Evolutionary conservation across 345 rosid species (phyloP), one percentile per base, ranked within the genome.

Genomic region (Rhodamnia rubescens): DNA sequence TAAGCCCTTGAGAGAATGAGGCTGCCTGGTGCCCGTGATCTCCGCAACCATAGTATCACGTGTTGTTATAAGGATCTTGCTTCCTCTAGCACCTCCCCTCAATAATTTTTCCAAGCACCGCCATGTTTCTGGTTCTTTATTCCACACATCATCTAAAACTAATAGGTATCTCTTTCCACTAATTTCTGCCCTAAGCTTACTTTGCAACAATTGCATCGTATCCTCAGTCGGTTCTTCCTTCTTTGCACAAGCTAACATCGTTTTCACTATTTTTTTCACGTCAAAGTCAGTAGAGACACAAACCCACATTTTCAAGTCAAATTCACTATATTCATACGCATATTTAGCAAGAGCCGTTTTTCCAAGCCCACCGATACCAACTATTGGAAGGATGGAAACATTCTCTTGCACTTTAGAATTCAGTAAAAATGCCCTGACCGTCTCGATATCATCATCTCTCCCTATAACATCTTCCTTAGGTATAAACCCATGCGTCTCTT

Each of bases 171-270:
- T 61, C 21, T 61, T 61, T 14, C 74, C 74, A 29, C 7, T 40
- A 61, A 64, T 64, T 64, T 3, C 22, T 64, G 1, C 22, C 75
- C 11, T 64, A 0, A 64, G 42, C 8, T 64, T 5, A 7, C 22
- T 29, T 9, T 61, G 75, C 75, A 15, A 64, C 4, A 3, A 2
- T 1, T 64, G 42, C 75, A 64, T 29, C 0, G 2, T 20, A 61
- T 7, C 42, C 22, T 3, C 0, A 0, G 2, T 15, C 7, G 21
- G 22, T 29, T 15, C 74, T 15, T 56, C 2, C n/a, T 56, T 22
- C 13, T 22, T 56, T 56, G 59, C 64, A 26, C 64, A 26, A 55
- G 11, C 58, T 55, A 55, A 6, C 22, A 53, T 53, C 3, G 18
- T 18, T 16, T 16, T 53, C 22, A 18, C 22, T 53, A 53, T 53